Conservation (phyloP, 805 yeast species). For the Hanseniaspora valbyensis region DNA sequence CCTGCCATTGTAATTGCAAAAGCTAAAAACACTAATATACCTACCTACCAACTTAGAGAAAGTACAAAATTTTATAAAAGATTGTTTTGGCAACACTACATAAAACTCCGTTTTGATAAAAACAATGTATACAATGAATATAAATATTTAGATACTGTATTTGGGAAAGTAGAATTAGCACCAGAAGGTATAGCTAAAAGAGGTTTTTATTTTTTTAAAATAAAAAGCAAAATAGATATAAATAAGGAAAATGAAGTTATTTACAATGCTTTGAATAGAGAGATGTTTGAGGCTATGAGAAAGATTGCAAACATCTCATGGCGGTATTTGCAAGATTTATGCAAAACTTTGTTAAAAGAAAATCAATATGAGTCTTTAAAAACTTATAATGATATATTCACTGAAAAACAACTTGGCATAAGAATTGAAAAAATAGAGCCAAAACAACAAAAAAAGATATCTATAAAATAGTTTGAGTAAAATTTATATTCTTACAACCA, state of each 20-base stretch:
- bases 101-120: background rate
- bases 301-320: slow-evolving; percentile 17
- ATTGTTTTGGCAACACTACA: slow-evolving; percentile 1
- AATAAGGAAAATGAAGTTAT: slow-evolving; percentile 19
- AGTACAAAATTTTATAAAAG: slow-evolving; percentile 9
- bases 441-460: no score
- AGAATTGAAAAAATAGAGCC: background rate
- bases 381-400: background rate
- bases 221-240: slow-evolving; percentile 15
- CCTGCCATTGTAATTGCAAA: slow-evolving; percentile 18
- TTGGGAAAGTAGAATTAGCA: slow-evolving; percentile 15
- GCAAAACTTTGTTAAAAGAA: background rate
- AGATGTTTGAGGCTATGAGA: slow-evolving; percentile 11
- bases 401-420: background rate
- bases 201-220: slow-evolving; percentile 24
- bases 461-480: no score
- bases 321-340: slow-evolving; percentile 21
- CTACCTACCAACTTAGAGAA: background rate
- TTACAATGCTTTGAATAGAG: slow-evolving; percentile 20
- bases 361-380: background rate
- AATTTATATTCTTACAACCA: no score
- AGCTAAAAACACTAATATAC: background rate
- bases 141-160: slow-evolving; percentile 8
- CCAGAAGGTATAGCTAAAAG: slow-evolving; percentile 25
- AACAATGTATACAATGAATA: background rate